phyloP scores from a whole-genome alignment of 2,329 filamentous ascomycete genomes.

The Monosporascus cannonballus region DNA sequence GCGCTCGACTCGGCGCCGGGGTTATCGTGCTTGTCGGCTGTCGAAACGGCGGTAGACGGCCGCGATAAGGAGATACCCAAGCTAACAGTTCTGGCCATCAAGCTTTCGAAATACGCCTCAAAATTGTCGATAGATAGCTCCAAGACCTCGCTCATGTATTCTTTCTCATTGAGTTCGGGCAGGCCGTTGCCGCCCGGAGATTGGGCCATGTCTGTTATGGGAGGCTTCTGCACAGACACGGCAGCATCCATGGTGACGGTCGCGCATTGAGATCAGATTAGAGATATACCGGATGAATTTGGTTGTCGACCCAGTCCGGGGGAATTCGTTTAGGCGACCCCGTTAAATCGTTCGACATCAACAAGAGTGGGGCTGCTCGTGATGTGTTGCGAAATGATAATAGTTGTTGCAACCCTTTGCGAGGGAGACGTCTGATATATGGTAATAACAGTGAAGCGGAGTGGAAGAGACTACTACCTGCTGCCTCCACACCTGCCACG shows the following conservation, averaged over 20 bases:
- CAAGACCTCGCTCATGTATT: conserved; percentile 24
- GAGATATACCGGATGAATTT: no score
- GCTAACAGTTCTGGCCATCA: conserved; percentile 28
- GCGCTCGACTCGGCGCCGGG: conserved; percentile 36
- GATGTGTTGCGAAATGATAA: background rate
- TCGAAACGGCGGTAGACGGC: conserved; percentile 20
- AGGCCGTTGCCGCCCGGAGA: conserved; percentile 7
- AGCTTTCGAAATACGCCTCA: conserved; percentile 20
- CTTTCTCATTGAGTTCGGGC: conserved; percentile 23
- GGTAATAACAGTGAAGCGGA: no score
- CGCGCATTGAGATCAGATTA: background rate
- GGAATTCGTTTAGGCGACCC: background rate
- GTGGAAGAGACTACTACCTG: no score
- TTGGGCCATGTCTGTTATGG: conserved; percentile 9
- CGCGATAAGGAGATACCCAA: conserved; percentile 30
- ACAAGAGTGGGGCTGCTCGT: background rate
- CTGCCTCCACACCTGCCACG: no score
- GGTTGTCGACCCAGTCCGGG: no score
- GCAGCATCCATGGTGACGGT: conserved; percentile 2
- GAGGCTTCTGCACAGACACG: conserved; percentile 14
- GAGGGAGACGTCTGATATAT: no score
- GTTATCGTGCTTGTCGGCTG: conserved; percentile 28
- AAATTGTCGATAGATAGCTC: conserved; percentile 14
- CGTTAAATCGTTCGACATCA: background rate
- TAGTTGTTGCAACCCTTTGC: background rate